Evolutionary conservation across 208 protist genomes (phyloP).

Genomic region (Trypanosoma grayi): DNA sequence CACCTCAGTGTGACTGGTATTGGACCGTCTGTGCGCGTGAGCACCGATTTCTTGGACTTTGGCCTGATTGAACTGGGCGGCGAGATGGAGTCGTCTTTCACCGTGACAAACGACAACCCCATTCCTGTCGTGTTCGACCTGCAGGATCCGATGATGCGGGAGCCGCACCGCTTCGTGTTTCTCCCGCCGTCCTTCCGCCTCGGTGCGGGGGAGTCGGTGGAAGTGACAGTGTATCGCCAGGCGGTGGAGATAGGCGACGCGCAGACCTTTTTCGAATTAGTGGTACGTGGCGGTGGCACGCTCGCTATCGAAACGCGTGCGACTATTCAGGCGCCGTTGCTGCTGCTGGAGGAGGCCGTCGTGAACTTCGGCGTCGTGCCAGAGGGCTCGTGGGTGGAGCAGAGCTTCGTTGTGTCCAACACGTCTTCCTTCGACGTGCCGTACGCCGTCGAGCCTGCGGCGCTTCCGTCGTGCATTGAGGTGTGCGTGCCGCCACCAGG

Average conservation of each 20-base stretch:
- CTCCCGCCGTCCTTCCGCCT: slow-evolving; percentile 68
- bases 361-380: slow-evolving; percentile 75
- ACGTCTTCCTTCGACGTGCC: slow-evolving; percentile 71
- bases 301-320: slow-evolving; percentile 83
- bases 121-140: slow-evolving; percentile 75
- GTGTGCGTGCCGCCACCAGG: slow-evolving; percentile 42
- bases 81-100: slow-evolving; percentile 77
- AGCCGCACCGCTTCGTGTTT: slow-evolving; percentile 84
- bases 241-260: slow-evolving; percentile 69
- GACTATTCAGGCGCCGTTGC: slow-evolving; percentile 67
- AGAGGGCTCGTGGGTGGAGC: slow-evolving; percentile 66
- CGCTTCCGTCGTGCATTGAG: slow-evolving; percentile 49
- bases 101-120: slow-evolving; percentile 85
- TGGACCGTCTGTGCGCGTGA: slow-evolving; percentile 71
- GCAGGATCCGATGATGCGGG: slow-evolving; percentile 71
- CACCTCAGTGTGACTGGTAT: slow-evolving; percentile 61
- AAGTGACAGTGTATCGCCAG: slow-evolving; percentile 88
- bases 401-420: slow-evolving; percentile 66
- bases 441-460: slow-evolving; percentile 54
- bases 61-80: slow-evolving; percentile 76
- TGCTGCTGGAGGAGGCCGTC: slow-evolving; percentile 57
- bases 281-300: slow-evolving; percentile 63
- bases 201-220: slow-evolving; percentile 69
- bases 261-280: slow-evolving; percentile 89
- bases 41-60: slow-evolving; percentile 83